Conservation (phyloP, 495 filamentous ascomycete genomes). For the Penicillium robsamsonii region DNA sequence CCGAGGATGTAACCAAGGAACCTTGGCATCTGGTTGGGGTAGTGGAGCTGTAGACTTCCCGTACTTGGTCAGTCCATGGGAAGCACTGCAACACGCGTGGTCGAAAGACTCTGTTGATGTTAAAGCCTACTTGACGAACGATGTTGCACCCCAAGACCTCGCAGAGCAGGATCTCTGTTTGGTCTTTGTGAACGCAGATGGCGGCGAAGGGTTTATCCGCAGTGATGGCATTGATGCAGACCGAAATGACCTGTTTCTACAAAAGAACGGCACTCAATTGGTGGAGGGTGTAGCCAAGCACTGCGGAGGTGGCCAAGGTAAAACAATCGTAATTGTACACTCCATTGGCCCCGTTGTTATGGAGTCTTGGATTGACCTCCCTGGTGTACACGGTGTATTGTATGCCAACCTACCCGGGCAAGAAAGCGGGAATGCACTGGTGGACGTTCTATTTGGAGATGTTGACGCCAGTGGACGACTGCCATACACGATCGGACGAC, state of each 20-base stretch:
- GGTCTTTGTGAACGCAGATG: constrained; percentile 61
- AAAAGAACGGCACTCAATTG: constrained; percentile 75
- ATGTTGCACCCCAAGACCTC: constrained; percentile 37
- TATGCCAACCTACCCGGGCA: constrained; percentile 87
- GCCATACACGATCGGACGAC: constrained; percentile 87
- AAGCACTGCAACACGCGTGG: constrained; percentile 63
- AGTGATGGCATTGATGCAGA: constrained; percentile 70
- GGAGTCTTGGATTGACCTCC: constrained; percentile 79
- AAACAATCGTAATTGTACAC: constrained; percentile 84
- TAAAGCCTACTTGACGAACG: constrained; percentile 60
- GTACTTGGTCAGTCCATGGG: constrained; percentile 69
- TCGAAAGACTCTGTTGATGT: constrained; percentile 57
- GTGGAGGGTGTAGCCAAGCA: constrained; percentile 65
- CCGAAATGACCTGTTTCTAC: constrained; percentile 73
- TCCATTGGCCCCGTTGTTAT: constrained; percentile 83
- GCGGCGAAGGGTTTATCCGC: constrained; percentile 63
- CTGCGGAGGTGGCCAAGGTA: constrained; percentile 66
- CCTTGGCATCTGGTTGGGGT: constrained; percentile 85
- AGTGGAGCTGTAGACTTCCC: constrained; percentile 86
- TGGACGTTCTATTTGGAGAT: constrained; percentile 81
- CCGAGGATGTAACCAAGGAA: constrained; percentile 78
- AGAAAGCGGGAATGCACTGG: constrained; percentile 82
- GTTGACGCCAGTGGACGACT: constrained; percentile 83
- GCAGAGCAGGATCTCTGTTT: constrained; percentile 62
- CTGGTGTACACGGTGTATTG: constrained; percentile 76